phyloP scores from a whole-genome alignment of 2,329 filamentous ascomycete genomes.

The Thyridium curvatum region DNA sequence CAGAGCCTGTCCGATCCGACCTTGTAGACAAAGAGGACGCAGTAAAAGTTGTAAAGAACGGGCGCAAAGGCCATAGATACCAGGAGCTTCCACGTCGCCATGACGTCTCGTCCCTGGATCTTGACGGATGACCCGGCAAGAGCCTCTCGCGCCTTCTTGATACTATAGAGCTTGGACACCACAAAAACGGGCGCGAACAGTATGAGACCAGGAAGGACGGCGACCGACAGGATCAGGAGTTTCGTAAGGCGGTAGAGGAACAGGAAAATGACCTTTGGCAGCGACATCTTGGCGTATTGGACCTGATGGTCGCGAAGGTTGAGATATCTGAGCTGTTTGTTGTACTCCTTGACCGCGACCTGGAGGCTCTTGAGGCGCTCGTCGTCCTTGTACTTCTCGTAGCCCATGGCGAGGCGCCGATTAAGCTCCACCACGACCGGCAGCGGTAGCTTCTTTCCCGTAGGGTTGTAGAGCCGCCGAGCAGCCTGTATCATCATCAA shows the following conservation, averaged over 20 bases:
- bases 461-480: conserved; percentile 86
- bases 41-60: conserved; percentile 77
- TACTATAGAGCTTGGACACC: conserved; percentile 74
- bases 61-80: conserved; percentile 82
- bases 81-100: conserved; percentile 90
- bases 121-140: conserved; percentile 84
- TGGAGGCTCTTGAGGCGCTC: conserved; percentile 72
- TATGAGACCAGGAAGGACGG: conserved; percentile 77
- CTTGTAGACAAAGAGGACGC: conserved; percentile 66
- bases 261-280: conserved; percentile 66
- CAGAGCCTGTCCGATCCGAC: conserved; percentile 75
- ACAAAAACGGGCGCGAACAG: conserved; percentile 88
- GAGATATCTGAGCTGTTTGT: conserved; percentile 76
- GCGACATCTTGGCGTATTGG: conserved; percentile 79
- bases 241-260: conserved; percentile 77
- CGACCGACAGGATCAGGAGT: conserved; percentile 67
- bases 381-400: conserved; percentile 88
- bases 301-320: conserved; percentile 93
- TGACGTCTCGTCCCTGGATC: conserved; percentile 80
- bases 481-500: conserved; percentile 96
- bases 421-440: conserved; percentile 94
- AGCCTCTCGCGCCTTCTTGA: conserved; percentile 75
- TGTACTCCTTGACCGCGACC: conserved; percentile 75
- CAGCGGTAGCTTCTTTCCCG: conserved; percentile 86
- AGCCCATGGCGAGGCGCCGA: conserved; percentile 82